These are phyloP conservation scores for Phytophthora foliorum DNA, from an alignment of 352 stramenopile species.

Conservation along the genomic window DNA sequence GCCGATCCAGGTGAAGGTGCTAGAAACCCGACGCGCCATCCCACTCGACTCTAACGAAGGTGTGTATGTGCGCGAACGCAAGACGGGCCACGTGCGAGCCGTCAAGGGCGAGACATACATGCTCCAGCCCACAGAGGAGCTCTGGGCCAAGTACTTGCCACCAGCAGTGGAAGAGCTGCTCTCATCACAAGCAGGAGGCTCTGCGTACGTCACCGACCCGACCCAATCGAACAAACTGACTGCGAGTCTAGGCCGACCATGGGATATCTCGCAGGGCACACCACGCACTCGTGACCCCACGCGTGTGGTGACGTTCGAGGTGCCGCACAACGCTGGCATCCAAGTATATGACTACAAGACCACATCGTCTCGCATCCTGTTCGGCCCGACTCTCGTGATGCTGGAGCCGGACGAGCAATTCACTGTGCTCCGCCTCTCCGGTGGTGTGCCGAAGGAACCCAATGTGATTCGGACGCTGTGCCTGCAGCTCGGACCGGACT, in stretches of 20 bases:
- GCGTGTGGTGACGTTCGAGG: constrained; percentile 81
- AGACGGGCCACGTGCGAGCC: constrained; percentile 76
- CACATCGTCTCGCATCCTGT: constrained; percentile 82
- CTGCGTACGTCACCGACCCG: constrained; percentile 70
- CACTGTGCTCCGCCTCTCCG: constrained; percentile 77
- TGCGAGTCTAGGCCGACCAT: constrained; percentile 33
- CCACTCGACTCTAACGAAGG: constrained; percentile 84
- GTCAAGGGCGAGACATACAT: constrained; percentile 87
- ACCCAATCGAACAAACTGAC: constrained; percentile 35
- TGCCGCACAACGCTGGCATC: constrained; percentile 84
- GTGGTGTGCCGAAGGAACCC: constrained; percentile 75
- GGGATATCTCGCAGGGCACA: constrained; percentile 11
- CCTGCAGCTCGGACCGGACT: constrained; percentile 82
- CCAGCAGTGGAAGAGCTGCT: constrained; percentile 77
- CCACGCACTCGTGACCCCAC: constrained; percentile 58
- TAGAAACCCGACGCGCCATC: constrained; percentile 82
- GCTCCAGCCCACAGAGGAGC: constrained; percentile 80
- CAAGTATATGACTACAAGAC: constrained; percentile 91
- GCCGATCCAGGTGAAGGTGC: constrained; percentile 76
- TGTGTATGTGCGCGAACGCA: constrained; percentile 84
- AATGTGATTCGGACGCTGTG: constrained; percentile 86
- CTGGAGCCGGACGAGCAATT: constrained; percentile 87
- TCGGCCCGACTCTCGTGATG: constrained; percentile 85
- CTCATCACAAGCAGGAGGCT: constrained; percentile 58
- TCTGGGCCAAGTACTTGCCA: constrained; percentile 75